Conservation (phyloP, 176 grass and related monocot species). For the Coix lacrymajobi region DNA sequence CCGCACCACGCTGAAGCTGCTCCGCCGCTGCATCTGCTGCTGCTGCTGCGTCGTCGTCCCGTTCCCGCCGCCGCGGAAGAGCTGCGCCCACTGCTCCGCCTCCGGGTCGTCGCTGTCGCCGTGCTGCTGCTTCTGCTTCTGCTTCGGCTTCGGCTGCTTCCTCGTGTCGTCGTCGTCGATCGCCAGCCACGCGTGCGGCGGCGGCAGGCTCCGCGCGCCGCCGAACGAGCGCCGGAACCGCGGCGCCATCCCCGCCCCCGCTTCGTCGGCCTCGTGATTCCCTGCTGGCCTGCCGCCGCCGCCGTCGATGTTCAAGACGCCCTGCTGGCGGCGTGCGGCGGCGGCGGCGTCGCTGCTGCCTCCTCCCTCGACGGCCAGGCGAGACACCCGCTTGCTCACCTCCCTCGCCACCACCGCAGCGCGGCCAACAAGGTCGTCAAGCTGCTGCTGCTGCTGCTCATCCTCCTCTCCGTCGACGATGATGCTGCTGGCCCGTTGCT, state of each 20-base stretch:
- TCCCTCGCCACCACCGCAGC: background rate
- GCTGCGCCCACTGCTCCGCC: constrained; percentile 25
- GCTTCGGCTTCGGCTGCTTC: background rate
- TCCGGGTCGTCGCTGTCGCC: background rate
- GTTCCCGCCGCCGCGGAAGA: background rate
- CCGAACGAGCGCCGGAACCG: background rate
- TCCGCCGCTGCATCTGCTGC: constrained; percentile 4
- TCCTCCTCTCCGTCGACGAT: background rate
- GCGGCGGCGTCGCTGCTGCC: background rate
- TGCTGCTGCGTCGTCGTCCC: background rate
- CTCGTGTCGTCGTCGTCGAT: constrained; percentile 1
- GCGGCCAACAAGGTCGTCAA: background rate
- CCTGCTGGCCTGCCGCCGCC: background rate
- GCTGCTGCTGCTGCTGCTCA: background rate
- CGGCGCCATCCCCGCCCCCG: background rate
- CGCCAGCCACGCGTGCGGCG: constrained; percentile 39
- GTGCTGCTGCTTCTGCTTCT: background rate
- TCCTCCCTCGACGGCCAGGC: constrained; percentile 38
- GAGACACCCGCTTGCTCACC: constrained; percentile 29
- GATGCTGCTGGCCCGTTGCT: background rate
- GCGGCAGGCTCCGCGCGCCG: constrained; percentile 10
- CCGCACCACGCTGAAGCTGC: constrained; percentile 42
- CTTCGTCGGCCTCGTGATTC: background rate
- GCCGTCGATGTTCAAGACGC: background rate
- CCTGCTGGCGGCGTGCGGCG: background rate